A percentile compares a stretch with the other conserved stretches of the same genome.
Evolutionary conservation across 495 filamentous ascomycete genomes (phyloP).

Genomic region (Hypoxylon cercidicola): DNA sequence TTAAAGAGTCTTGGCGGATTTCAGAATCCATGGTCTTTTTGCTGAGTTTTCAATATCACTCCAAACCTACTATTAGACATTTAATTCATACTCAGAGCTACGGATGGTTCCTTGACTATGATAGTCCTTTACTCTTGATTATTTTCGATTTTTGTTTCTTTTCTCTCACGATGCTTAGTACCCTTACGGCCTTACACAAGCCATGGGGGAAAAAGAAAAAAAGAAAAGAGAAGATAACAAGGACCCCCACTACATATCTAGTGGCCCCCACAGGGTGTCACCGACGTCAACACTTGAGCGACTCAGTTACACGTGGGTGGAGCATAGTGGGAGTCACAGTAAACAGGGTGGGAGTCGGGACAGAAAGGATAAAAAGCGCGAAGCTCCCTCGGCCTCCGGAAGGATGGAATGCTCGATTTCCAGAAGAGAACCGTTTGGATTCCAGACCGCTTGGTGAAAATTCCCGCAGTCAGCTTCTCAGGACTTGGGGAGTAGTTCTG

Average conservation of each 20-base stretch:
- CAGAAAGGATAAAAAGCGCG: constrained; percentile 41
- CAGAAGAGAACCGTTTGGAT: constrained; percentile 1
- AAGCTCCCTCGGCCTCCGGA: constrained; percentile 36
- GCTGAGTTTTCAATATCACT: background rate
- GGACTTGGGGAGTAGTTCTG: background rate
- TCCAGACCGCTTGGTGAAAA: constrained; percentile 13
- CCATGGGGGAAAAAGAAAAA: constrained; percentile 7
- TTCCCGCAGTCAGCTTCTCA: constrained; percentile 12
- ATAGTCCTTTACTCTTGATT: background rate
- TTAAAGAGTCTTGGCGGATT: constrained; percentile 22
- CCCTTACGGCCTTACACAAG: background rate
- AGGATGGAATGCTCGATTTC: constrained; percentile 11
- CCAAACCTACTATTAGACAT: constrained; percentile 2
- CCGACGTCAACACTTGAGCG: constrained; percentile 26
- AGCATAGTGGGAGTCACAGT: constrained; percentile 12
- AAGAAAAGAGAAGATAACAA: constrained; percentile 10
- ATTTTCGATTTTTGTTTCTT: background rate
- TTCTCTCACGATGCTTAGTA: background rate
- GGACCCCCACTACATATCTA: constrained; percentile 25
- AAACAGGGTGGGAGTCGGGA: constrained; percentile 26
- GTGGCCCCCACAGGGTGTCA: constrained; percentile 25
- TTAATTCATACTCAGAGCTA: background rate
- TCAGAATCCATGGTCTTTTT: constrained; percentile 16
- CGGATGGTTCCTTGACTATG: background rate
- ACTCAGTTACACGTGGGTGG: constrained; percentile 34